Percentiles rank a stretch among this genome's conserved stretches.
Evolutionary conservation across 805 yeast genomes (phyloP).

Genomic region (Candida verbasci): DNA sequence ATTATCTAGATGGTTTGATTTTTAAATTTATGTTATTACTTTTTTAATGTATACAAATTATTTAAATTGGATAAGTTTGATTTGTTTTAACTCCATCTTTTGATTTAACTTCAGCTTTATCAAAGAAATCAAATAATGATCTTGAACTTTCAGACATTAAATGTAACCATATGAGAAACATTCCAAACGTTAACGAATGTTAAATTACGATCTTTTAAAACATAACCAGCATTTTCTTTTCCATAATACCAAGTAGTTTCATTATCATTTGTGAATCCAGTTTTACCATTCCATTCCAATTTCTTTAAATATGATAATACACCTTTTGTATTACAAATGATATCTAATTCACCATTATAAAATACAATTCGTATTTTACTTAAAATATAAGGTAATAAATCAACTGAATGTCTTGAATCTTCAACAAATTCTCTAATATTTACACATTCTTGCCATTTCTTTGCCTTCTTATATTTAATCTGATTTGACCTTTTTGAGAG

Average conservation of each 20-base stretch:
- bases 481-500: slow-evolving; percentile 39
- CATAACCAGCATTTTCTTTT: slow-evolving; percentile 31
- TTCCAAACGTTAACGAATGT: slow-evolving; percentile 71
- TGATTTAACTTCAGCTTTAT: slow-evolving; percentile 21
- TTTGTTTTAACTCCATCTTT: slow-evolving; percentile 13
- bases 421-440: slow-evolving; percentile 50
- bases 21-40: neutral
- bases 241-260: slow-evolving; percentile 43
- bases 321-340: slow-evolving; percentile 81
- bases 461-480: slow-evolving; percentile 45
- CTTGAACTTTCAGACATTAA: slow-evolving; percentile 68
- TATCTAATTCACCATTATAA: slow-evolving; percentile 84
- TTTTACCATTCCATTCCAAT: slow-evolving; percentile 60
- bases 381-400: slow-evolving; percentile 61
- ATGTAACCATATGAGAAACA: slow-evolving; percentile 94
- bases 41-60: neutral
- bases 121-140: slow-evolving; percentile 60
- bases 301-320: slow-evolving; percentile 60
- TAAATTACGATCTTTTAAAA: slow-evolving; percentile 58
- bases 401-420: slow-evolving; percentile 55
- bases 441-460: slow-evolving; percentile 80
- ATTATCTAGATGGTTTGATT: slow-evolving; percentile 4
- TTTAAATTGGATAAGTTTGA: slow-evolving; percentile 22
- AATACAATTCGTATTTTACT: slow-evolving; percentile 58
- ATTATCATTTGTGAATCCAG: slow-evolving; percentile 40